These are phyloP conservation scores for Amborella trichopoda DNA, from an alignment of 164 flowering plant genomes.

Conservation along the genomic window DNA sequence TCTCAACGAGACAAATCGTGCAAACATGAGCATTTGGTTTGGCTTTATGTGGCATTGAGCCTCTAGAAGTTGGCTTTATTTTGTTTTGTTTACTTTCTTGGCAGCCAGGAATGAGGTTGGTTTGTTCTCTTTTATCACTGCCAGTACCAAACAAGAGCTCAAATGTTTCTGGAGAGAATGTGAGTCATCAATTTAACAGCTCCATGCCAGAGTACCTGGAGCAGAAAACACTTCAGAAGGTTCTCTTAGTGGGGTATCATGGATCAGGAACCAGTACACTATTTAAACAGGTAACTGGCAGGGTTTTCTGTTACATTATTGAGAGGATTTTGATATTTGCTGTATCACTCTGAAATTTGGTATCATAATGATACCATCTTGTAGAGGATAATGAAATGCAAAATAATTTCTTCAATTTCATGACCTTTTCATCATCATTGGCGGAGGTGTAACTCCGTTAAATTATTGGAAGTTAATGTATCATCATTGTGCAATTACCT, in stretches of 20 bases:
- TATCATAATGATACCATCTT: too few relatives aligned
- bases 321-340: too few relatives aligned
- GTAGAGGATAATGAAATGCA: too few relatives aligned
- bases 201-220: slow-evolving; percentile 49
- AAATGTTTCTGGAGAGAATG: slow-evolving; percentile 34
- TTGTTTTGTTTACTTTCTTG: slow-evolving; percentile 4
- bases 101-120: slow-evolving; percentile 73
- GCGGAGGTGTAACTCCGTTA: too few relatives aligned
- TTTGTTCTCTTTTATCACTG: slow-evolving; percentile 72
- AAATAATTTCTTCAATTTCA: too few relatives aligned
- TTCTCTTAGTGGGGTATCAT: slow-evolving; percentile 69
- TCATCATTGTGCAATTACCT: too few relatives aligned
- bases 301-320: too few relatives aligned
- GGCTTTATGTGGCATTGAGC: background rate
- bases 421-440: too few relatives aligned
- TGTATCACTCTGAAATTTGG: too few relatives aligned
- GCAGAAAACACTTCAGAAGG: slow-evolving; percentile 50
- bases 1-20: too few relatives aligned
- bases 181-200: slow-evolving; percentile 21
- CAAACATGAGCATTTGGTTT: background rate
- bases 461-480: too few relatives aligned
- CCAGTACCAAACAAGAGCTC: slow-evolving; percentile 69
- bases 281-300: slow-evolving; percentile 94
- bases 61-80: background rate
- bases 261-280: slow-evolving; percentile 91